phyloP scores from a whole-genome alignment of 2,329 filamentous ascomycete genomes.

The Aureobasidium mangrovei region DNA sequence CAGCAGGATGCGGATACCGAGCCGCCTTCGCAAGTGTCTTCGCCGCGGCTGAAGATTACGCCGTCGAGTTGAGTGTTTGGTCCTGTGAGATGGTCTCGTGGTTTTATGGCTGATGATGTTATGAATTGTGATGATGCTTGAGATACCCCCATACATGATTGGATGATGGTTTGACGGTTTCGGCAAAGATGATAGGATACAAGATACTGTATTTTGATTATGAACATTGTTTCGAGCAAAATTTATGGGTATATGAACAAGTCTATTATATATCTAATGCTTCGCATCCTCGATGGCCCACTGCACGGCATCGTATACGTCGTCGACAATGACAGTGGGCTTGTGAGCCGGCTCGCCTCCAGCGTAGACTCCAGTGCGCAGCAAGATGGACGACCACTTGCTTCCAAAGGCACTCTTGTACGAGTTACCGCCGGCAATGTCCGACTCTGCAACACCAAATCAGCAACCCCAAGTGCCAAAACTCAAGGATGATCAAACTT shows the following conservation, averaged over 20 bases:
- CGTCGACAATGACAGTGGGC: slow-evolving; percentile 59
- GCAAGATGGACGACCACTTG: slow-evolving; percentile 69
- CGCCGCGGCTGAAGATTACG: background rate
- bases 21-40: background rate
- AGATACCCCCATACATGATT: background rate
- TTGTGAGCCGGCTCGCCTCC: slow-evolving; percentile 49
- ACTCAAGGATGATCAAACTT: background rate
- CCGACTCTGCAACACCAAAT: slow-evolving; percentile 52
- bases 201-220: background rate
- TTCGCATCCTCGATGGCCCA: slow-evolving; percentile 59
- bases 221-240: background rate
- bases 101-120: background rate
- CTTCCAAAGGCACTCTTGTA: slow-evolving; percentile 59
- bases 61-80: background rate
- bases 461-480: no score
- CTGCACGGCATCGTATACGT: slow-evolving; percentile 67
- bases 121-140: background rate
- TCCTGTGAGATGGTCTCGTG: background rate
- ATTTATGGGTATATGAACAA: no score
- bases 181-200: background rate
- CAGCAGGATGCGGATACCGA: slow-evolving; percentile 8
- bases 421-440: slow-evolving; percentile 78
- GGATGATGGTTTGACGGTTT: no score
- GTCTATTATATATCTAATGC: slow-evolving; percentile 20
- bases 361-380: slow-evolving; percentile 70